Evolutionary conservation across 2,329 filamentous ascomycete genomes (phyloP), one percentile per base, ranked within the genome.

Genomic region (Ophiosphaerella korrae): DNA sequence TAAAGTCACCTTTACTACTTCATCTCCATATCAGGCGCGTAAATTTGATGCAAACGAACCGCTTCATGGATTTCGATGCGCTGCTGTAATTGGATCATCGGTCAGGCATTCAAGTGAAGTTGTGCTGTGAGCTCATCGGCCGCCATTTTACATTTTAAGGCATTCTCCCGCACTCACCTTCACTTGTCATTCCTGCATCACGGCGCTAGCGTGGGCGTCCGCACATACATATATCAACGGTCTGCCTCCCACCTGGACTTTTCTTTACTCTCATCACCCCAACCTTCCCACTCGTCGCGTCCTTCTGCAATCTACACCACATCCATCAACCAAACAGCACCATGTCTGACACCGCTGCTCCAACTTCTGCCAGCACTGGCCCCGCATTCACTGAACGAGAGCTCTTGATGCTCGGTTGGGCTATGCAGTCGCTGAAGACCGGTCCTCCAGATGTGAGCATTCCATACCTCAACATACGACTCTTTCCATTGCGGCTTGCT

Each of bases 351-450:
- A 55, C 46, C 18, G 50, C 52, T 5, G 58, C 55, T 21, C 41
- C 33, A 35, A 41, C 51, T 31, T 42, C 46, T 9, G 23, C 58
- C 32, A 42, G 31, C 38, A 41, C 32, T 13, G 33, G 32, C 38
- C 34, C 50, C n/a, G 45, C 55, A 26, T 73, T 74, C 64, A 70
- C 63, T 16, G 70, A 70, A 43, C 69, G 71, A 23, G 71, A 74
- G 58, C 60, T 71, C 13, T 60, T 71, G 47, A 53, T 74, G 43
- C 66, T 74, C 6, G 55, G 63, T 12, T 72, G 63, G 63, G 71
- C 69, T 7, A 73, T 73, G 69, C 65, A 67, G 60, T 72, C 64
- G 2, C 60, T 73, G 55, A 74, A 73, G 62, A 68, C 67, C 11
- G 70, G 69, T 14, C 68, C 70, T 23, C 71, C 70, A 3, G 71